A percentile compares a stretch with the other conserved stretches of the same genome.
phyloP scores from a whole-genome alignment of 352 stramenopile species.

The Halophytophthora batemanensis region DNA sequence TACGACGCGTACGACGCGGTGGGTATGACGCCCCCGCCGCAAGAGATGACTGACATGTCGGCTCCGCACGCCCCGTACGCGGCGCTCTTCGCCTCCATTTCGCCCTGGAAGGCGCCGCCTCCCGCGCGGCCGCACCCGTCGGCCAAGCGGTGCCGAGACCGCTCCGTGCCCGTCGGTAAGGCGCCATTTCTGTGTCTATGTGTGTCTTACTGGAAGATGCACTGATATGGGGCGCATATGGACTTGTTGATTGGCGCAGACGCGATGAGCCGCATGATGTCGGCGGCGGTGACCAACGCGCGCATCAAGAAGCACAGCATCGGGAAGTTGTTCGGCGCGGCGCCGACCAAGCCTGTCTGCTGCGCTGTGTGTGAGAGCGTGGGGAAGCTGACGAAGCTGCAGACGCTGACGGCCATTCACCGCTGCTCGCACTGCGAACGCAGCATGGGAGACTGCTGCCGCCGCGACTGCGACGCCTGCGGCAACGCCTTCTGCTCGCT shows the following conservation, averaged over 20 bases:
- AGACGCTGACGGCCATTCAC: slow-evolving; percentile 13
- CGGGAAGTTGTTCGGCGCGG: slow-evolving; percentile 36
- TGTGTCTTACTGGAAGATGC: not conserved
- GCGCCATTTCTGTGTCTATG: not conserved
- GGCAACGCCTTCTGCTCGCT: slow-evolving; percentile 57
- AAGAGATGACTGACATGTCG: slow-evolving; percentile 1
- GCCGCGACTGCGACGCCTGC: slow-evolving; percentile 57
- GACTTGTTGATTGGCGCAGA: slow-evolving; percentile 27
- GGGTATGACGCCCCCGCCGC: slow-evolving; percentile 24
- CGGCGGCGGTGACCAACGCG: slow-evolving; percentile 58
- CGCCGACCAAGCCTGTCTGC: slow-evolving; percentile 5
- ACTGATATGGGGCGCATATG: slow-evolving; percentile 1
- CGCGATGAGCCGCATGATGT: slow-evolving; percentile 76
- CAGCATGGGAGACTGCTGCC: slow-evolving; percentile 55
- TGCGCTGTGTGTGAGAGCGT: slow-evolving; percentile 41
- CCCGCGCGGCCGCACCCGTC: slow-evolving; percentile 13
- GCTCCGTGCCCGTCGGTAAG: slow-evolving; percentile 65
- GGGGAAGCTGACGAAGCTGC: slow-evolving; percentile 15
- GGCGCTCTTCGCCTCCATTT: slow-evolving; percentile 36
- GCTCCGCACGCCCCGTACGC: slow-evolving; percentile 2
- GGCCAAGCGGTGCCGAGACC: slow-evolving; percentile 62
- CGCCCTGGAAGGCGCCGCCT: slow-evolving; percentile 48
- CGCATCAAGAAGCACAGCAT: slow-evolving; percentile 68
- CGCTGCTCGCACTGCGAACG: slow-evolving; percentile 67
- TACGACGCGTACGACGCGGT: slow-evolving; percentile 14